A percentile compares a stretch with the other conserved stretches of the same genome.
phyloP scores from a whole-genome alignment of 2,329 filamentous ascomycete species.

The Fusarium stilboides region DNA sequence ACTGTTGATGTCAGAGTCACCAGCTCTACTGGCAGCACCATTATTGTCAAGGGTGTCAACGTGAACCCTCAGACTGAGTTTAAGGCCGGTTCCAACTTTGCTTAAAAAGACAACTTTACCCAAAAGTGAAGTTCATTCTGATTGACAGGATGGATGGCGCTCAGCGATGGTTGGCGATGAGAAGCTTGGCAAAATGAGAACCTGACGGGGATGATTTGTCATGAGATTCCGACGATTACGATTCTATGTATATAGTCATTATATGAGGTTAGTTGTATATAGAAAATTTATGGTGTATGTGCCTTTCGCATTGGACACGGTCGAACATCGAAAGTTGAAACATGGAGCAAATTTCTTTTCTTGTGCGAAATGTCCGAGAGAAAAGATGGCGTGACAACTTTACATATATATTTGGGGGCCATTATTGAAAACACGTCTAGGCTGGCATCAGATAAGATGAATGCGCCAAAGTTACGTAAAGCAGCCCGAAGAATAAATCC shows the following conservation, averaged over 20 bases:
- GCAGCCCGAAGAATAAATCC: no score
- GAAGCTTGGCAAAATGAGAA: neutral
- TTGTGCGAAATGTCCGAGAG: no score
- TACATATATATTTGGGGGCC: no score
- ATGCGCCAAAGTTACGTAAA: no score
- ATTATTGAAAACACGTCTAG: no score
- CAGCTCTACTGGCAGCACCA: conserved; percentile 63
- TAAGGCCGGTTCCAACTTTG: conserved; percentile 54
- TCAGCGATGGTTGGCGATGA: neutral
- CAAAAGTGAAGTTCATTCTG: no score
- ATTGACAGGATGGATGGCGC: neutral
- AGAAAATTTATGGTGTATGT: neutral
- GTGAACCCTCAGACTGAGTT: conserved; percentile 53
- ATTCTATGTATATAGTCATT: neutral
- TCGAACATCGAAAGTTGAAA: no score
- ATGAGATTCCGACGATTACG: neutral
- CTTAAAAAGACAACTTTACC: neutral
- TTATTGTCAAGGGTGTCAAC: conserved; percentile 67
- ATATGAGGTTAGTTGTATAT: neutral
- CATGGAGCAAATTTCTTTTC: no score
- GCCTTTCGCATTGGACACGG: no score
- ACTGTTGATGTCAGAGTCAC: conserved; percentile 71
- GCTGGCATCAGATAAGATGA: no score
- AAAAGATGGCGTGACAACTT: no score
- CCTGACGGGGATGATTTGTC: neutral